phyloP scores from a whole-genome alignment of 345 rosid species.

The Erodium maritimum region DNA sequence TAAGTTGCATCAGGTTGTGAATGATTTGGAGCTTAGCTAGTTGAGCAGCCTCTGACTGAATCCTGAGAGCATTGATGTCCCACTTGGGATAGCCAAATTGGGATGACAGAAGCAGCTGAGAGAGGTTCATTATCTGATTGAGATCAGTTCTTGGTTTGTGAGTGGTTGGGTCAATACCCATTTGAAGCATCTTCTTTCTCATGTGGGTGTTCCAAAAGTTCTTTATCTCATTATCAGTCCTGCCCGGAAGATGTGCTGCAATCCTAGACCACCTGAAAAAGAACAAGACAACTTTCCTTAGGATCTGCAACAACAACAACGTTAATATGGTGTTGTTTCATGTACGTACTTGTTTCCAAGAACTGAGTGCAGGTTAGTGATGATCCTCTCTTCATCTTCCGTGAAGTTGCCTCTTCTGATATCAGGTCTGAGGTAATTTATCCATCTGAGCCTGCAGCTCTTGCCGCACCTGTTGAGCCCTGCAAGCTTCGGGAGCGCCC shows the following conservation, averaged over 20 bases:
- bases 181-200: conserved; percentile 49
- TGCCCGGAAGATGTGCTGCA: conserved; percentile 69
- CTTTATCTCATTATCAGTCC: conserved; percentile 86
- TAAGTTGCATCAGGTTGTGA: conserved; percentile 2
- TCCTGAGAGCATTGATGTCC: conserved; percentile 11
- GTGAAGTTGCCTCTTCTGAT: conserved; percentile 75
- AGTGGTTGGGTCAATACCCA: conserved; percentile 87
- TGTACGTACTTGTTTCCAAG: conserved; percentile 59
- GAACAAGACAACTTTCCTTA: not conserved
- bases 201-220: conserved; percentile 89
- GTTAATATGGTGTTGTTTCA: not conserved
- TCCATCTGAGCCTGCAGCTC: conserved; percentile 86
- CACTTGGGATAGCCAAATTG: not conserved
- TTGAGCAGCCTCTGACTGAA: conserved; percentile 14
- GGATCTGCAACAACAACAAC: not conserved
- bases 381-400: conserved; percentile 62
- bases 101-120: not conserved
- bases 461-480: conserved; percentile 66
- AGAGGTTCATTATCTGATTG: not conserved
- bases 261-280: conserved; percentile 72
- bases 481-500: conserved; percentile 68
- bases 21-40: not conserved
- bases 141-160: conserved; percentile 15
- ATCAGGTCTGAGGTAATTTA: conserved; percentile 77
- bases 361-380: conserved; percentile 57